phyloP scores from a whole-genome alignment of 768 basidiomycete genomes.

The Leccinum pellstonianum region DNA sequence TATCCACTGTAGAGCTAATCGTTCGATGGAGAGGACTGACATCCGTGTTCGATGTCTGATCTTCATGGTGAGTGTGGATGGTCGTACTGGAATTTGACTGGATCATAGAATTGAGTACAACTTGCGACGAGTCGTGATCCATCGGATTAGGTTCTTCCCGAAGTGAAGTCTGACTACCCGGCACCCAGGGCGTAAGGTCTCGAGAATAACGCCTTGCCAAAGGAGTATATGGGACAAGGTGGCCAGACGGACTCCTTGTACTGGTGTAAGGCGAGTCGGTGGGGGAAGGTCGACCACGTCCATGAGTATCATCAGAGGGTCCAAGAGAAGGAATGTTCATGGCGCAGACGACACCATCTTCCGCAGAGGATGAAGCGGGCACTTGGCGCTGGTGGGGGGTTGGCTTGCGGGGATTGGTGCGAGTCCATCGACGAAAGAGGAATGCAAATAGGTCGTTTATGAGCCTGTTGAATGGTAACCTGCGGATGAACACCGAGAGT shows the following conservation, averaged over 20 bases:
- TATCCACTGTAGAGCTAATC: not conserved
- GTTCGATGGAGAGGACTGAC: not conserved
- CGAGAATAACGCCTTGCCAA: conserved; percentile 14
- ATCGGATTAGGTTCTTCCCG: conserved; percentile 16
- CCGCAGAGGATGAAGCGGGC: not conserved
- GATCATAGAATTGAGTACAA: not conserved
- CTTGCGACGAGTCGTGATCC: not conserved
- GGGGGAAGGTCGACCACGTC: conserved; percentile 8
- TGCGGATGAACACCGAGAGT: conserved; percentile 1
- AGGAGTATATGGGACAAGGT: conserved; percentile 19
- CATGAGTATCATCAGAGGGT: conserved; percentile 1
- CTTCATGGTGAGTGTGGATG: not conserved
- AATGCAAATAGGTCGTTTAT: conserved; percentile 2
- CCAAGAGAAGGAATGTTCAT: conserved; percentile 17
- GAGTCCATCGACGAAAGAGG: conserved; percentile 7
- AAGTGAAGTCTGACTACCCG: conserved; percentile 15
- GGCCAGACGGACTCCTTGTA: conserved; percentile 20
- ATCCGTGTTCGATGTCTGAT: not conserved
- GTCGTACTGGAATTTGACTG: not conserved
- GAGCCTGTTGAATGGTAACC: not conserved
- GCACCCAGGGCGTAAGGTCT: conserved; percentile 5
- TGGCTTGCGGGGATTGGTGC: not conserved
- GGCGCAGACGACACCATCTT: conserved; percentile 6
- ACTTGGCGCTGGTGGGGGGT: not conserved
- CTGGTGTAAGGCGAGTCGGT: conserved; percentile 14